These are phyloP conservation scores for Melaleuca quinquenervia DNA, from an alignment of 345 rosid genomes.

Conservation along the genomic window DNA sequence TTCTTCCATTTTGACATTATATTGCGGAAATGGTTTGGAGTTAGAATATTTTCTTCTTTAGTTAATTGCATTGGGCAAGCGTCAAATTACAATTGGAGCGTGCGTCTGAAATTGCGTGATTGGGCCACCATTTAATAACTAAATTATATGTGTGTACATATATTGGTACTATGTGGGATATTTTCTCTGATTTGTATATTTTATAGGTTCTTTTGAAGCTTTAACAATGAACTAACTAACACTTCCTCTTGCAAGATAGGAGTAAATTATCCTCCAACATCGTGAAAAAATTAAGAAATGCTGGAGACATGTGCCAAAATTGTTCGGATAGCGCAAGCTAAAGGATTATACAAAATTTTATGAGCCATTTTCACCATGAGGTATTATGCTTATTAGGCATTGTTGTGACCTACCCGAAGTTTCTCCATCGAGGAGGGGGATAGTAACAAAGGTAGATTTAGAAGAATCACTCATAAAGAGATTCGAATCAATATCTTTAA, in stretches of 20 bases:
- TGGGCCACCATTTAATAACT: neutral
- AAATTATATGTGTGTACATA: neutral
- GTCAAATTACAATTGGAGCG: neutral
- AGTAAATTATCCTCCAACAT: neutral
- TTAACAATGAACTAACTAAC: neutral
- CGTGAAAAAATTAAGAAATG: neutral
- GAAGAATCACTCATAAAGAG: too few relatives aligned
- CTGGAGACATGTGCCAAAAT: neutral
- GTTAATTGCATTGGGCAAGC: neutral
- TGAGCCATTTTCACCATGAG: neutral
- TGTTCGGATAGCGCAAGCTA: neutral
- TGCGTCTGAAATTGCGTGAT: neutral
- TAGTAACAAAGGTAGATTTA: too few relatives aligned
- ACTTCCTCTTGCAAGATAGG: neutral
- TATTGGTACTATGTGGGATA: neutral
- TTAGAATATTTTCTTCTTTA: neutral
- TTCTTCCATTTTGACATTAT: neutral
- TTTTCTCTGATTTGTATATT: neutral
- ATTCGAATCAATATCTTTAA: too few relatives aligned
- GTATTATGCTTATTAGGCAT: neutral
- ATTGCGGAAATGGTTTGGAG: neutral
- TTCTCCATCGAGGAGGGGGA: too few relatives aligned
- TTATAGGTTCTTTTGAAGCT: neutral
- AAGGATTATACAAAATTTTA: neutral
- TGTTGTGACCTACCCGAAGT: too few relatives aligned